A percentile compares a stretch with the other conserved stretches of the same genome.
Evolutionary conservation across 129 eudicot species (phyloP).

Genomic region (Chrysanthemum lavandulifolium): DNA sequence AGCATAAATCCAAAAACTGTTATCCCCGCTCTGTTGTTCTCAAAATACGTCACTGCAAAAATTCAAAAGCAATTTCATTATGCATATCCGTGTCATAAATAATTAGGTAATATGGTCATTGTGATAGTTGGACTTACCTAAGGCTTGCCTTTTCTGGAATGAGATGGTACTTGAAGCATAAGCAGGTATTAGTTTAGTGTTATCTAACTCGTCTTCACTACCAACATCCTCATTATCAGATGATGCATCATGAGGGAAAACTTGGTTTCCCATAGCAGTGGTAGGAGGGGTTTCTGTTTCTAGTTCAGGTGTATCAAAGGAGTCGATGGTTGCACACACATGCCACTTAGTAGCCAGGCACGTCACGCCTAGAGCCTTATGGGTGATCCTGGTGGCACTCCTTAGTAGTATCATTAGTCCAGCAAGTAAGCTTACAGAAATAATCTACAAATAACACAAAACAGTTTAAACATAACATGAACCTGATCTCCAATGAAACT

Average conservation of each 20-base stretch:
- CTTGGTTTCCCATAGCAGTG: constrained; percentile 26
- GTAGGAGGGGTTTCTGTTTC: constrained; percentile 60
- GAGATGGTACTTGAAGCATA: constrained; percentile 76
- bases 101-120: not conserved
- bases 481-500: not conserved
- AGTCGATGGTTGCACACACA: constrained; percentile 82
- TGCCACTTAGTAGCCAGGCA: constrained; percentile 95
- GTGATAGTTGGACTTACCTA: constrained; percentile 44
- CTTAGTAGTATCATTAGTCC: constrained; percentile 79
- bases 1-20: constrained; percentile 86
- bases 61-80: not conserved
- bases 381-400: constrained; percentile 92
- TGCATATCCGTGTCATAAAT: no score
- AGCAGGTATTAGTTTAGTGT: constrained; percentile 62
- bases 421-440: constrained; percentile 82
- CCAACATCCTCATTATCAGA: constrained; percentile 77
- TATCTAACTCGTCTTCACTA: constrained; percentile 81
- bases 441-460: constrained; percentile 48
- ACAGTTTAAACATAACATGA: not conserved
- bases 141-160: constrained; percentile 91
- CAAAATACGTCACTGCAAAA: constrained; percentile 73
- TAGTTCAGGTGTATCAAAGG: constrained; percentile 46
- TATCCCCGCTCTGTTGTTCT: constrained; percentile 91
- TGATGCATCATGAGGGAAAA: constrained; percentile 32
- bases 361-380: constrained; percentile 84